Base-by-base conservation (phyloP, 176 grass and related monocot species). In the Raddia guianensis region DNA sequence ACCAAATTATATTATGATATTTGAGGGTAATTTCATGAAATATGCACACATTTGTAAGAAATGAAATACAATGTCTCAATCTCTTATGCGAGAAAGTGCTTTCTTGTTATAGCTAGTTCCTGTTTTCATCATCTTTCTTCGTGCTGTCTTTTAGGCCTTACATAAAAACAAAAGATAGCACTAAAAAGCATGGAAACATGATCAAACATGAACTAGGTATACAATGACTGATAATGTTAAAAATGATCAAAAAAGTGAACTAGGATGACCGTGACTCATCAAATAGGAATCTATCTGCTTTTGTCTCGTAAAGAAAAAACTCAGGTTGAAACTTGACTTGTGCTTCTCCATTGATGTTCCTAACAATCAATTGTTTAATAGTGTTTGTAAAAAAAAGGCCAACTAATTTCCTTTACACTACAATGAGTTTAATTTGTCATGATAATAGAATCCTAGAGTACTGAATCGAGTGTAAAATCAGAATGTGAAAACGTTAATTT, bases 301-400 rank as follows among this genome's bases (percentile, higher is more conserved):
- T 60, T 51, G n/a, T 61, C n/a, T 42, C 12, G 9, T 63, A 9
- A 49, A 61, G 1, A 49, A 81, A 81, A 18, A 72, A 12, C 20
- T 75, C 32, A 83, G 32, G 48, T 35, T 66, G 49, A 54, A 21
- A 83, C 50, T 33, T 62, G 67, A 63, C 48, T 73, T 40, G 37
- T 5, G 37, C 37, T 40, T 40, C 37, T 40, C 37, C 37, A 40
- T 9, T 51, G 12, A 64, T 21, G 73, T 47, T 57, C 51, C 19
- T 56, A 56, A 69, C 57, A 18, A 11, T 47, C 42, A 47, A 40
- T 21, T 57, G 13, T 75, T 75, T 60, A 40, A 57, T 60, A 45
- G 9, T 37, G 27, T 27, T 50, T 51, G 79, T 46, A 63, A 64
- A 63, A 40, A 63, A 72, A 82, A 74, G 21, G 5, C 27, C 5